These are phyloP conservation scores for Nephelium lappaceum DNA, from an alignment of 345 rosid species.

Conservation along the genomic window DNA sequence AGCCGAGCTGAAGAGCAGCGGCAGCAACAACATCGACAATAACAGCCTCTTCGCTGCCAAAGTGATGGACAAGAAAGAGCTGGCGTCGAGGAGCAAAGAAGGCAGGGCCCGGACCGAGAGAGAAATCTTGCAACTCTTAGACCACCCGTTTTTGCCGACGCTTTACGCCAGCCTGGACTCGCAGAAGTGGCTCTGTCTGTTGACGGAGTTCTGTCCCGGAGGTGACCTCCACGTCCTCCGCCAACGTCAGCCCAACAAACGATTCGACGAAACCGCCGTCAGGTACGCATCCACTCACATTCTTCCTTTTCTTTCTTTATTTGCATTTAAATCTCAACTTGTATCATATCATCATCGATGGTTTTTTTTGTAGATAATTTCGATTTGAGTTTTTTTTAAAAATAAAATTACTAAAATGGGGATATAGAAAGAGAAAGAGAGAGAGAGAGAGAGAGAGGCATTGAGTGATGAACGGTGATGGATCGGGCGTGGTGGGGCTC, in stretches of 20 bases:
- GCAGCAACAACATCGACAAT: background rate
- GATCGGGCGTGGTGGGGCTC: slow-evolving; percentile 43
- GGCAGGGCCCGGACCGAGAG: slow-evolving; percentile 84
- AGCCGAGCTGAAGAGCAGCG: slow-evolving; percentile 53
- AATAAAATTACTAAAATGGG: background rate
- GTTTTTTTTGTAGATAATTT: no score
- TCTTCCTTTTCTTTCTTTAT: slow-evolving; percentile 31
- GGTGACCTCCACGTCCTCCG: slow-evolving; percentile 99
- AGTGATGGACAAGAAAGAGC: slow-evolving; percentile 92
- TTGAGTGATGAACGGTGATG: slow-evolving; percentile 22
- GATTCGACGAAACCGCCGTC: slow-evolving; percentile 85
- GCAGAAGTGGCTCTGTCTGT: slow-evolving; percentile 77
- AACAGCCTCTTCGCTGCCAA: slow-evolving; percentile 61
- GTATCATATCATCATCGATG: no score
- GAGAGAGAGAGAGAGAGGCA: background rate
- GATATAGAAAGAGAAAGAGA: no score
- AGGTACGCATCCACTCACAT: slow-evolving; percentile 50
- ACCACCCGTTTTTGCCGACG: slow-evolving; percentile 88
- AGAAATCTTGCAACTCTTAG: slow-evolving; percentile 77
- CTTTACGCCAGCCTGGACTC: slow-evolving; percentile 77
- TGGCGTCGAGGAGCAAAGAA: slow-evolving; percentile 76
- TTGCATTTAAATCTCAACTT: background rate
- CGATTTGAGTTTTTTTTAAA: background rate
- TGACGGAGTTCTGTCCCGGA: slow-evolving; percentile 93
- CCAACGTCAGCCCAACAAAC: slow-evolving; percentile 73